A percentile compares a stretch with the other conserved stretches of the same genome.
phyloP scores from a whole-genome alignment of 768 basidiomycete genomes.

The Leccinum longicurvipes region DNA sequence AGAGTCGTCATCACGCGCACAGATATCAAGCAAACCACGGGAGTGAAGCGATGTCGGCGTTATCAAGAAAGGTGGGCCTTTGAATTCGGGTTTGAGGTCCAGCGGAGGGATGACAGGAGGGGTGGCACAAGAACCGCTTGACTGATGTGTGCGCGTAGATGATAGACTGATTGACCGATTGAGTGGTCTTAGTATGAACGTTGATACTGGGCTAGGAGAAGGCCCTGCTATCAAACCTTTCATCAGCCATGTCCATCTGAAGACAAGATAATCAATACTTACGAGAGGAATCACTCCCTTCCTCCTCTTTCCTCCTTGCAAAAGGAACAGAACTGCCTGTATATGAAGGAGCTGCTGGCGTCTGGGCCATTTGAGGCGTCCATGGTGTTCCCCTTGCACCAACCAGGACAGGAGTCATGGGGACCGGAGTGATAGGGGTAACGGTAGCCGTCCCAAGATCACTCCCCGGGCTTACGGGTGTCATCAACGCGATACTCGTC shows the following conservation, averaged over 20 bases:
- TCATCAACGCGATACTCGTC: slow-evolving; percentile 30
- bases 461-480: slow-evolving; percentile 25
- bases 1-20: slow-evolving; percentile 36
- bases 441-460: slow-evolving; percentile 21
- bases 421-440: slow-evolving; percentile 29
- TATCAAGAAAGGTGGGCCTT: slow-evolving; percentile 29
- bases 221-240: slow-evolving; percentile 34
- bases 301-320: slow-evolving; percentile 27
- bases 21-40: slow-evolving; percentile 22
- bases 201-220: slow-evolving; percentile 41
- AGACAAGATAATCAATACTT: slow-evolving; percentile 23
- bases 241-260: slow-evolving; percentile 3
- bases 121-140: slow-evolving; percentile 36
- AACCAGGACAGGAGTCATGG: slow-evolving; percentile 25
- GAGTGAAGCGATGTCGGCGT: slow-evolving; percentile 27
- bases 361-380: slow-evolving; percentile 10
- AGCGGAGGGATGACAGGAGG: slow-evolving; percentile 56
- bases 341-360: slow-evolving; percentile 21
- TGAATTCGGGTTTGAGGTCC: slow-evolving; percentile 55
- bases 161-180: slow-evolving; percentile 65
- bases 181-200: slow-evolving; percentile 61
- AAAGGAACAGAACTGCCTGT: slow-evolving; percentile 23
- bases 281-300: slow-evolving; percentile 38
- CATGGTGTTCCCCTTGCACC: slow-evolving; percentile 13
- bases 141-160: slow-evolving; percentile 57